A percentile compares a stretch with the other conserved stretches of the same genome.
Evolutionary conservation across 495 filamentous ascomycete genomes (phyloP).

Genomic region (Aspergillus affinis): DNA sequence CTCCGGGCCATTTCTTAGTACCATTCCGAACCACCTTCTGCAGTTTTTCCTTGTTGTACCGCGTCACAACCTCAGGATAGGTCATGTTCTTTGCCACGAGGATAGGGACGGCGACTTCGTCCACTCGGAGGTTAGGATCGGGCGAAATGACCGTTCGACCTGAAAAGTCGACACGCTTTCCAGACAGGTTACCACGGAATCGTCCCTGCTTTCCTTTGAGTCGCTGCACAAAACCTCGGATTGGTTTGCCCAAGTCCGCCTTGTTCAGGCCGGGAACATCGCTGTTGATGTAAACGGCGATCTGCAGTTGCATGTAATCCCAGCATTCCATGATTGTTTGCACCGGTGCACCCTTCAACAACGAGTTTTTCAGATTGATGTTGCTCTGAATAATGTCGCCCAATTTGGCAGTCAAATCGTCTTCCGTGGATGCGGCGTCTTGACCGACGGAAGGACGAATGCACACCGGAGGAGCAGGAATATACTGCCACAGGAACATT

Average conservation of each 20-base stretch:
- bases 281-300: conserved; percentile 97
- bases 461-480: conserved; percentile 89
- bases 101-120: conserved; percentile 88
- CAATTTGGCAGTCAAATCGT: conserved; percentile 92
- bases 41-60: conserved; percentile 81
- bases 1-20: conserved; percentile 76
- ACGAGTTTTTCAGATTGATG: conserved; percentile 72
- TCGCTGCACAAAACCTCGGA: conserved; percentile 90
- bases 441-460: conserved; percentile 92
- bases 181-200: conserved; percentile 93
- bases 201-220: conserved; percentile 96
- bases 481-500: conserved; percentile 96
- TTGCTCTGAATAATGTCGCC: conserved; percentile 92
- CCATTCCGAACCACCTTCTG: conserved; percentile 70
- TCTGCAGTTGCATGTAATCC: conserved; percentile 92
- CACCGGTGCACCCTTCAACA: conserved; percentile 78
- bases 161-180: conserved; percentile 98
- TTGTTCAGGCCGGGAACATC: conserved; percentile 85
- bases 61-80: conserved; percentile 83
- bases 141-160: conserved; percentile 96
- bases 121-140: conserved; percentile 89
- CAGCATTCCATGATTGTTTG: conserved; percentile 95
- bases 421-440: conserved; percentile 88
- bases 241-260: conserved; percentile 73
- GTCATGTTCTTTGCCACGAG: conserved; percentile 92